phyloP scores from a whole-genome alignment of 1,284 basidiomycete genomes.

The Cutaneotrichosporon spelunceum region DNA sequence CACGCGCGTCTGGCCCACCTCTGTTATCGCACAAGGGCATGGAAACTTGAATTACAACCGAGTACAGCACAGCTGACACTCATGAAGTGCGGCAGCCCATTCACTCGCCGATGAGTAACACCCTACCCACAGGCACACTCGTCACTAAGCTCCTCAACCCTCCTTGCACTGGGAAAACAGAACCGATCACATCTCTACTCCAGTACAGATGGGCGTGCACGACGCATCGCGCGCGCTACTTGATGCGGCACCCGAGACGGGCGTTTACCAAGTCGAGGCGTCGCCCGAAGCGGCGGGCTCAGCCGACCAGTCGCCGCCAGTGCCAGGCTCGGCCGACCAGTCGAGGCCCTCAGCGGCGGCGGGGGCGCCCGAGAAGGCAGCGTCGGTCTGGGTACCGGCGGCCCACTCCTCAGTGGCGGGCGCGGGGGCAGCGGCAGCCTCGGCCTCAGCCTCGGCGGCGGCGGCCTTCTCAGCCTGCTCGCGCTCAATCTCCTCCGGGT shows the following conservation, averaged over 20 bases:
- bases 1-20: too few species aligned
- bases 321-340: constrained; percentile 73
- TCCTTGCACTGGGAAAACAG: not conserved
- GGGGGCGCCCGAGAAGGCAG: constrained; percentile 74
- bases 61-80: too few species aligned
- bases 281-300: constrained; percentile 34
- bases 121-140: too few species aligned
- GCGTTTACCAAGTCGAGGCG: constrained; percentile 36
- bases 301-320: constrained; percentile 41
- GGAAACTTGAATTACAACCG: too few species aligned
- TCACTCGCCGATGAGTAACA: too few species aligned
- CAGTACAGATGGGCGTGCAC: constrained; percentile 2
- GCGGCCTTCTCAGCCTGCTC: constrained; percentile 87
- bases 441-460: constrained; percentile 61
- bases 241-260: not conserved
- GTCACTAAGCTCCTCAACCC: too few species aligned
- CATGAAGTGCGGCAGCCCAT: too few species aligned
- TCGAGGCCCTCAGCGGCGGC: constrained; percentile 67
- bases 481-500: constrained; percentile 98
- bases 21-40: too few species aligned
- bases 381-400: constrained; percentile 64
- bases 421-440: constrained; percentile 53
- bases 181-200: constrained; percentile 7
- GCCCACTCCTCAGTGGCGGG: constrained; percentile 68
- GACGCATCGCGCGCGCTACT: constrained; percentile 10